A percentile compares a stretch with the other conserved stretches of the same genome.
phyloP scores from a whole-genome alignment of 1,284 basidiomycete genomes.

The Singerocomus inundabilis region DNA sequence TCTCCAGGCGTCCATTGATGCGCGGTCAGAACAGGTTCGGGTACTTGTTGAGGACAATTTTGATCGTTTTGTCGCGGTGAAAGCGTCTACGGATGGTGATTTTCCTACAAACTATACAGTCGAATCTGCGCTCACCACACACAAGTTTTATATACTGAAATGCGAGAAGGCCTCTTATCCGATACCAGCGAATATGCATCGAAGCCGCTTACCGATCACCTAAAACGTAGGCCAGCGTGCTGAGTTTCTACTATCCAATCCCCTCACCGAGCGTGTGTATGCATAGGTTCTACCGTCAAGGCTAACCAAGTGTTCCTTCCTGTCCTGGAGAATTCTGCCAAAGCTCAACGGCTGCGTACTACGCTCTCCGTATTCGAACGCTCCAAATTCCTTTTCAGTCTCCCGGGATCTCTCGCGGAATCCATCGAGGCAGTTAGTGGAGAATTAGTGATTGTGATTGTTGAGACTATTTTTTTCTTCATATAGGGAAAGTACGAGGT shows the following conservation, averaged over 20 bases:
- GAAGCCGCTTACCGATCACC: slow-evolving; percentile 74
- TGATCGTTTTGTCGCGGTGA: slow-evolving; percentile 96
- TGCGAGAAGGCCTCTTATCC: slow-evolving; percentile 86
- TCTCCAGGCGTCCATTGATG: slow-evolving; percentile 77
- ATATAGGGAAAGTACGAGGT: slow-evolving; percentile 87
- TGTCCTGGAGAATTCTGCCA: slow-evolving; percentile 93
- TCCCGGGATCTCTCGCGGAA: slow-evolving; percentile 91
- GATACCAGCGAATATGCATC: slow-evolving; percentile 82
- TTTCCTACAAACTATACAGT: slow-evolving; percentile 21
- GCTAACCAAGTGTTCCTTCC: slow-evolving; percentile 97
- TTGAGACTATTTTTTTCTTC: slow-evolving; percentile 5
- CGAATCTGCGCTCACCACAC: slow-evolving; percentile 7
- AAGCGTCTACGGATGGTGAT: slow-evolving; percentile 90
- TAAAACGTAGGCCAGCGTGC: slow-evolving; percentile 65
- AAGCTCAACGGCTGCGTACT: slow-evolving; percentile 89
- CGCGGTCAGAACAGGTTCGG: slow-evolving; percentile 88
- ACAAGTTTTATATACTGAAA: slow-evolving; percentile 85
- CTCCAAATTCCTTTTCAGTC: slow-evolving; percentile 98
- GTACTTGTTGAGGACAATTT: slow-evolving; percentile 98
- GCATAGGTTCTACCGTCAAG: slow-evolving; percentile 76
- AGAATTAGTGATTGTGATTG: background rate
- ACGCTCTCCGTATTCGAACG: slow-evolving; percentile 96
- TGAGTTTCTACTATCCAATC: background rate
- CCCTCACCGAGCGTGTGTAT: slow-evolving; percentile 4
- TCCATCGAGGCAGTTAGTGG: slow-evolving; percentile 78